Base-by-base conservation (phyloP, 768 basidiomycete genomes). In the Lactarius quietus region DNA sequence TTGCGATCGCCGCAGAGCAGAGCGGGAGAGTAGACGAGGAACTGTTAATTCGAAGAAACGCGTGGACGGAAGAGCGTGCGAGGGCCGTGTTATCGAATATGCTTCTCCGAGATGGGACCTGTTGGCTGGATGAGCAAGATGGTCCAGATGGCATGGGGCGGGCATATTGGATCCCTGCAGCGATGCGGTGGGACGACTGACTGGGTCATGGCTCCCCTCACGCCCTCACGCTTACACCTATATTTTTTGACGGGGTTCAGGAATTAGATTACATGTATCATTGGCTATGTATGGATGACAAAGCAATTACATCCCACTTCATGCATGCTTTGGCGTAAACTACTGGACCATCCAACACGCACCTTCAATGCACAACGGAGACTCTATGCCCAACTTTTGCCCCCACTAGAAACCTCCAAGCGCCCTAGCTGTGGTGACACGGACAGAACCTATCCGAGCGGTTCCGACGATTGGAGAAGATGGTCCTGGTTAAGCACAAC, bases 81-180 rank as follows among this genome's bases (percentile, higher is more conserved):
- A 80, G 82, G 56, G 82, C 85, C 14, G 95, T 89, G 1, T 75
- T 98, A 71, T 88, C 94, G 71, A 95, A 95, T 67, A 95, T 96
- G 87, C 82, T 95, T 17, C 80, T 93, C 67, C 82, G 89, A 31
- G 95, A 98, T 68, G 96, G 95, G 1, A 78, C 96, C 29, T 95
- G 93, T 64, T 99, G 97, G 97, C 73, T 98, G 35, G 97, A 99
- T 72, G 88, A 92, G 29, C 94, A 97, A 75, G 92, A 90, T 60
- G 85, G 69, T 7, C 63, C 63, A 1, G 36, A 86, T 69, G 74
- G 73, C 18, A 79, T 77, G 35, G 85, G 86, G 33, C 80, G 81
- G 63, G 84, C 86, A 28, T 96, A 93, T 73, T 98, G 94, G 94
- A 81, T 96, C 14, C 89, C 90, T 1, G 92, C 91, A 15, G 89